Evolutionary conservation across 1,139 yeast genomes (phyloP).

Genomic region (Pichia sp.): DNA sequence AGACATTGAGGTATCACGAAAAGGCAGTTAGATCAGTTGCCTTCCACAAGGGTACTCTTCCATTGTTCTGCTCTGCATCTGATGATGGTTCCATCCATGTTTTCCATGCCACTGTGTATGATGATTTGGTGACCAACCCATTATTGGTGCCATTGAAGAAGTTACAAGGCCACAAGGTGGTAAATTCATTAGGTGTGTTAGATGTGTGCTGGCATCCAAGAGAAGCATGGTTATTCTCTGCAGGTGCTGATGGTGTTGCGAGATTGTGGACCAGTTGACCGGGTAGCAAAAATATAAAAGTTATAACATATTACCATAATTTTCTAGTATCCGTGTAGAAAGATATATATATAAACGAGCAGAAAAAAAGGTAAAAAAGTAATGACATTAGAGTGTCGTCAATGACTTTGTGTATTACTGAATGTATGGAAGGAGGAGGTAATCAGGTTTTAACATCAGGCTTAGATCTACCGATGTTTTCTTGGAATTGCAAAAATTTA

Average conservation of each 20-base stretch:
- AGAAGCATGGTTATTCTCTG: slow-evolving; percentile 96
- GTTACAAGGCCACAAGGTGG: slow-evolving; percentile 83
- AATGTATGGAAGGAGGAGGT: neutral
- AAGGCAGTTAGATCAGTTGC: slow-evolving; percentile 87
- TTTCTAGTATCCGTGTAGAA: neutral
- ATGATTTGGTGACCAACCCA: slow-evolving; percentile 93
- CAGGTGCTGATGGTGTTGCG: slow-evolving; percentile 98
- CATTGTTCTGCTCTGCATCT: slow-evolving; percentile 89
- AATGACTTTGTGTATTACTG: neutral
- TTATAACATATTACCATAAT: neutral
- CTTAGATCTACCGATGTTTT: slow-evolving; percentile 72
- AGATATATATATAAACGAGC: neutral
- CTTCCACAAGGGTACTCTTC: slow-evolving; percentile 81
- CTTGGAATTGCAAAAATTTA: slow-evolving; percentile 64
- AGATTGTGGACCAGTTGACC: slow-evolving; percentile 88
- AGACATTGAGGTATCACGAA: slow-evolving; percentile 90
- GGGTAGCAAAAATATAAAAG: neutral
- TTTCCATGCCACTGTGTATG: slow-evolving; percentile 95
- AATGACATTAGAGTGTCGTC: neutral
- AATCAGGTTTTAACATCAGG: slow-evolving; percentile 85
- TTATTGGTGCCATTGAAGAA: slow-evolving; percentile 93
- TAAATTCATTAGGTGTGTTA: slow-evolving; percentile 82
- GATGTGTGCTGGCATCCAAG: slow-evolving; percentile 94
- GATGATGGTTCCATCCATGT: slow-evolving; percentile 93
- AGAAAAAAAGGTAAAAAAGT: neutral